These are phyloP conservation scores for Fusarium redolens DNA, from an alignment of 2,329 filamentous ascomycete species.

Conservation along the genomic window DNA sequence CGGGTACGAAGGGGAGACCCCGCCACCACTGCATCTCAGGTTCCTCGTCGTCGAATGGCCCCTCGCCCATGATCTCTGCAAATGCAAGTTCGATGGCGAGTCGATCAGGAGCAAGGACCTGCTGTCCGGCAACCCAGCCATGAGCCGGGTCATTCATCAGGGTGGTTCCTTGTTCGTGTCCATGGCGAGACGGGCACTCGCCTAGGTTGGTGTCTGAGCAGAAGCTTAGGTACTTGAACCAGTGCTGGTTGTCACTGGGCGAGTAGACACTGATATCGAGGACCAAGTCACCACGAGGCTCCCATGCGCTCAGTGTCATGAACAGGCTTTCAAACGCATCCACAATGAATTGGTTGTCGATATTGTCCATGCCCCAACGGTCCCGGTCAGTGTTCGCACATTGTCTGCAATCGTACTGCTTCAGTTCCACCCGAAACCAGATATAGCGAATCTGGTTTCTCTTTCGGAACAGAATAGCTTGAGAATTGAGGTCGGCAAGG, in stretches of 20 bases:
- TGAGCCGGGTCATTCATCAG: conserved; percentile 40
- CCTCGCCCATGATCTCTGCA: conserved; percentile 46
- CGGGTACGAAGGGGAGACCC: conserved; percentile 49
- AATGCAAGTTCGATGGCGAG: conserved; percentile 39
- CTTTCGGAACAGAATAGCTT: conserved; percentile 37
- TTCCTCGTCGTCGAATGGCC: conserved; percentile 44
- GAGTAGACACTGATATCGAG: conserved; percentile 55
- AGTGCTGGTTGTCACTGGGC: conserved; percentile 50
- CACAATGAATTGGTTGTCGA: conserved; percentile 43
- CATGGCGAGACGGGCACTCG: conserved; percentile 1
- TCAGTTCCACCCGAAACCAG: conserved; percentile 47
- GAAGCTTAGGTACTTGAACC: conserved; percentile 50
- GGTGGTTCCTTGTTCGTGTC: conserved; percentile 6
- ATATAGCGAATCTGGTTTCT: conserved; percentile 42
- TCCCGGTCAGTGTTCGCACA: conserved; percentile 19
- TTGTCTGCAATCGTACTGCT: conserved; percentile 38
- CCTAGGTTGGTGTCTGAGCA: conserved; percentile 27
- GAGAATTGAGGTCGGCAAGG: conserved; percentile 32
- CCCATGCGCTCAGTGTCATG: conserved; percentile 47
- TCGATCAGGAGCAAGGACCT: conserved; percentile 25
- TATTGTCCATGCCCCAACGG: conserved; percentile 29
- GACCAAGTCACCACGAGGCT: conserved; percentile 47
- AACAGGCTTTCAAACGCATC: conserved; percentile 48
- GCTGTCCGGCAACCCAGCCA: conserved; percentile 46
- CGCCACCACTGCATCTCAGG: conserved; percentile 49